Percentiles rank a stretch among this genome's conserved stretches.
These are phyloP conservation scores for Dujonia santamariae DNA, from an alignment of 1,139 yeast species.

Conservation along the genomic window DNA sequence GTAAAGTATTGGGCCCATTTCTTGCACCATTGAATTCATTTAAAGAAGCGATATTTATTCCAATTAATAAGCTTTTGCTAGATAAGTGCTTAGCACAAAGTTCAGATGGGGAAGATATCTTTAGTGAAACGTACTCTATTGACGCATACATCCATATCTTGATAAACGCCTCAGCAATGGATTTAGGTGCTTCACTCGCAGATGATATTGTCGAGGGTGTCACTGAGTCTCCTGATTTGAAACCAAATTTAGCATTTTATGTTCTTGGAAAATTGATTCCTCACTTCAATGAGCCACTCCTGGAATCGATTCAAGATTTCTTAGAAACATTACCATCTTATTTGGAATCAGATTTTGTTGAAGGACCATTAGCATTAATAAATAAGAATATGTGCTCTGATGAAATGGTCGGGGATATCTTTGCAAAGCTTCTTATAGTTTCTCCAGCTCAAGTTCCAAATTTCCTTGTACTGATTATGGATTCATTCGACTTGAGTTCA, in stretches of 20 bases:
- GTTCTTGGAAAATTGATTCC: conserved; percentile 8
- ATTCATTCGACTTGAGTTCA: conserved; percentile 5
- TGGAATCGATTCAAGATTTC: conserved; percentile 10
- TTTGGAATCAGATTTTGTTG: conserved; percentile 25
- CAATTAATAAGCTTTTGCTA: too few relatives aligned
- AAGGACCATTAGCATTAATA: conserved; percentile 22
- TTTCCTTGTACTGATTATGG: conserved; percentile 11
- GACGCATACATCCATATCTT: too few relatives aligned
- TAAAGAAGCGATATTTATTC: too few relatives aligned
- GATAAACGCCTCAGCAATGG: too few relatives aligned
- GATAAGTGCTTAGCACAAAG: too few relatives aligned
- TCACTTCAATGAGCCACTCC: not conserved
- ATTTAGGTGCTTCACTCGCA: too few relatives aligned
- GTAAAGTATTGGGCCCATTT: too few relatives aligned
- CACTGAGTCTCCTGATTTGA: conserved; percentile 3
- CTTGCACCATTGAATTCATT: too few relatives aligned
- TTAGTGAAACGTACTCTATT: too few relatives aligned
- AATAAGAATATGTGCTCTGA: conserved; percentile 10
- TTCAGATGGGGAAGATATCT: too few relatives aligned
- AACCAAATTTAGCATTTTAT: conserved; percentile 15
- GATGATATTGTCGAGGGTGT: too few relatives aligned
- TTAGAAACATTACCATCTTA: conserved; percentile 22
- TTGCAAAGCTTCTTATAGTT: conserved; percentile 21
- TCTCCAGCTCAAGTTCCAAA: conserved; percentile 13
- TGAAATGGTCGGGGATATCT: conserved; percentile 30